Evolutionary conservation across 2,329 filamentous ascomycete genomes (phyloP), one percentile per base, ranked within the genome.

Genomic region (Sporothrix brunneoviolacea): DNA sequence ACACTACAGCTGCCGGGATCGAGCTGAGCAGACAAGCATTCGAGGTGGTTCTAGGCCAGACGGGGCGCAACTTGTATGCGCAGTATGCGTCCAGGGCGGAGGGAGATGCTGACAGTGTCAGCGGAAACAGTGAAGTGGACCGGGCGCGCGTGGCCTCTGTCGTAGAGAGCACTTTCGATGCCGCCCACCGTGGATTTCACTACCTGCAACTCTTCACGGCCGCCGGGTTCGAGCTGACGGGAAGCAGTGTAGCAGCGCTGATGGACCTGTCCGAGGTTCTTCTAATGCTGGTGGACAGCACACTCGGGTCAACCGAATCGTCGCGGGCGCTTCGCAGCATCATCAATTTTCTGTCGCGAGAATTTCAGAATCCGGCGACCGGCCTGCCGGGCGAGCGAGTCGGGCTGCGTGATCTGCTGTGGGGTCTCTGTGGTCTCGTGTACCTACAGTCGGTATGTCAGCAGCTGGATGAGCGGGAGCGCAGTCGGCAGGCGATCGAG

Each of bases 241-340:
- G 57, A 35, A 44, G 38, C 40, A 46, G 57, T 33, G 46, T 54
- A 32, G 50, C 52, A 8, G 50, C 56, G 18, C 48, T 55, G 16
- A 40, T 57, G 8, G 74, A 81, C 45, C 62, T 79, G 6, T 79
- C 79, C 0, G 78, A 82, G 53, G 65, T 82, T 28, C 65, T 82
- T 0, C 67, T 85, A 8, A 74, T 74, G 3, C 75, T 77, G 1
- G 66, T 86, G 19, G 82, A 86, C 59, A 77, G 81, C 55, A 75
- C 84, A 35, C 77, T 85, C 24, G 82, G 82, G 13, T 82, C 79
- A 3, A 85, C 82, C n/a, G 82, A 86, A 61, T 83, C 81, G 2
- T 84, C 82, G 2, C 69, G 81, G 36, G 82, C 82, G 10, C 82
- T 85, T 52, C 79, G 81, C 3, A 82, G 80, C 61, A 84, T 86